Evolutionary conservation across 108 stramenopile genomes (phyloP).

Genomic region (Pseudonitzschia multiseries): DNA sequence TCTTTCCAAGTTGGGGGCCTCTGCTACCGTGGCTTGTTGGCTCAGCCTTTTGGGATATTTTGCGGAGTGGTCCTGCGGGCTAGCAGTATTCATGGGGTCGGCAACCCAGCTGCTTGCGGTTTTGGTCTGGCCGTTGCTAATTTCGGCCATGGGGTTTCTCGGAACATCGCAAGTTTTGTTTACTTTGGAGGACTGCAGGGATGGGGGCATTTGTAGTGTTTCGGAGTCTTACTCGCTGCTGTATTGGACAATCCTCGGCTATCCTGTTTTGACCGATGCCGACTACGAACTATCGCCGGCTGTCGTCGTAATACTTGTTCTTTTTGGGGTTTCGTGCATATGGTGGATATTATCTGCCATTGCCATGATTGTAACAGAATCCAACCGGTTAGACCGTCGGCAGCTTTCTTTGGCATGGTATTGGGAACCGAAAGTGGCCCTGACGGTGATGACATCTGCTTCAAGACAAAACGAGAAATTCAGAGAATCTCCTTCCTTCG

Average conservation of each 20-base stretch:
- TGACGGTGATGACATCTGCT: constrained; percentile 19
- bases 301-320: constrained; percentile 21
- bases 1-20: constrained; percentile 24
- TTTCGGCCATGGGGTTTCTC: constrained; percentile 28
- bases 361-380: constrained; percentile 37
- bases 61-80: constrained; percentile 40
- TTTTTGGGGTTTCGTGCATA: constrained; percentile 32
- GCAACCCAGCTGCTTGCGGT: constrained; percentile 21
- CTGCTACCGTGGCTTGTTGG: constrained; percentile 42
- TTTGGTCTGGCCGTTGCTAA: constrained; percentile 41
- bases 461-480: not conserved
- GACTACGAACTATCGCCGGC: constrained; percentile 9
- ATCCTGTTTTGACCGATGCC: constrained; percentile 23
- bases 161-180: constrained; percentile 43
- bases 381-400: constrained; percentile 17
- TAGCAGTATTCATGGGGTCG: constrained; percentile 45
- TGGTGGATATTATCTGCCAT: constrained; percentile 31
- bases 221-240: constrained; percentile 35
- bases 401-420: constrained; percentile 36
- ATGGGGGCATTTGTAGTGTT: constrained; percentile 36
- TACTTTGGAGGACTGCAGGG: constrained; percentile 35
- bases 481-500: not conserved
- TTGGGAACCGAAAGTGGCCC: constrained; percentile 50
- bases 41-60: constrained; percentile 40
- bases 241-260: constrained; percentile 38